Conservation (phyloP, 2,329 filamentous ascomycete species). For the Mycogone perniciosa region DNA sequence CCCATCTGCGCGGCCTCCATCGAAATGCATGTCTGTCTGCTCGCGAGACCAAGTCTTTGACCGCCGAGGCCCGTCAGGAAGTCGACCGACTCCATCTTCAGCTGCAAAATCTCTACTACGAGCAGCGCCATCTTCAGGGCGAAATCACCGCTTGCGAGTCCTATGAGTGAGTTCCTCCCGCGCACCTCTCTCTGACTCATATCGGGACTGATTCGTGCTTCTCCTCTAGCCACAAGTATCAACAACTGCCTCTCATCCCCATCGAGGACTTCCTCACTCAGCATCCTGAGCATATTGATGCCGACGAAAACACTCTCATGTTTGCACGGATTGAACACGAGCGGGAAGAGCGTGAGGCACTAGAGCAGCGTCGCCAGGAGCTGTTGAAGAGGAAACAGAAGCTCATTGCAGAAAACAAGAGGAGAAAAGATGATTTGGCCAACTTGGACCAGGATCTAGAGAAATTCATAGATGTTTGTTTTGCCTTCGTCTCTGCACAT, state of each 20-base stretch:
- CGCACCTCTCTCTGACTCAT: background rate
- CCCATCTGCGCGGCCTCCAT: conserved; percentile 75
- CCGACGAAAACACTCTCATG: conserved; percentile 76
- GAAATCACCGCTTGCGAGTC: conserved; percentile 88
- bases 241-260: conserved; percentile 76
- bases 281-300: conserved; percentile 67
- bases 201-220: background rate
- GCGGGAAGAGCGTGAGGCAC: conserved; percentile 70
- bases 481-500: background rate
- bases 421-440: conserved; percentile 85
- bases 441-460: conserved; percentile 89
- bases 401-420: conserved; percentile 70
- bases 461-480: conserved; percentile 78
- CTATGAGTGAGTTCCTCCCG: conserved; percentile 64
- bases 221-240: conserved; percentile 69
- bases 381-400: conserved; percentile 61
- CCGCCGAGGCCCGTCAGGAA: conserved; percentile 80
- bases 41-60: conserved; percentile 78
- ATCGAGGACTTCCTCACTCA: conserved; percentile 72
- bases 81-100: conserved; percentile 88
- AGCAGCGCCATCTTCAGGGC: conserved; percentile 81
- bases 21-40: conserved; percentile 74
- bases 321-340: conserved; percentile 88
- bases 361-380: conserved; percentile 79
- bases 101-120: conserved; percentile 93